Evolutionary conservation across 352 stramenopile genomes (phyloP), one percentile per base, ranked within the genome.

Genomic region (Phytophthora boehmeriae): DNA sequence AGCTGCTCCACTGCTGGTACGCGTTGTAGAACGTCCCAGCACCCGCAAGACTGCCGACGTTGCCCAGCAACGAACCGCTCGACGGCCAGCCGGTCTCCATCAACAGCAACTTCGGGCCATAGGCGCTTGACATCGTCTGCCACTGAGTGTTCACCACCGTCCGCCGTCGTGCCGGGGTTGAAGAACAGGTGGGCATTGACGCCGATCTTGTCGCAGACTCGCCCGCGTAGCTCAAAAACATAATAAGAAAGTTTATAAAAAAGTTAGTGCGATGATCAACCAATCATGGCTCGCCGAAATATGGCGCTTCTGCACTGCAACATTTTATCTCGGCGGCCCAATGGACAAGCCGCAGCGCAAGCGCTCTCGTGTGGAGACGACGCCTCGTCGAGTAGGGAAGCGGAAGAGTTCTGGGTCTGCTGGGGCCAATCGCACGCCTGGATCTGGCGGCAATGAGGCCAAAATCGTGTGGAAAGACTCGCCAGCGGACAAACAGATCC

Each of bases 381-480:
- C 25, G 6, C n/a, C 25, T 30, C 25, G 25, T 30, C 38, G 14
- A 2, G 4, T 4, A 16, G 6, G 38, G 11, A 19, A 14, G 11
- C 34, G 34, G 34, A 41, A 41, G 34, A 14, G 34, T 5, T 46
- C 38, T 35, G 28, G 52, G n/a, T 50, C 57, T 10, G 25, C 46
- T 30, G 25, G 25, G 23, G 36, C 46, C 36, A 49, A 43, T 44
- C 60, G 56, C 25, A 68, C 52, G 8, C 54, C 59, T 20, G 60
- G 45, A 22, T 66, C 42, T 10, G 47, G 50, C 19, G 53, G 60
- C 32, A 45, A 19, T 16, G 71, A 83, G 49, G 70, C 65, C 28
- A 76, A 72, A 44, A 83, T 95, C 58, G 79, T 95, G 45, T 95
- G 86, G 86, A 87, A 85, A 41, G 86, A 95, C 55, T 93, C 83